phyloP scores from a whole-genome alignment of 2,329 filamentous ascomycete species.

The Eutypella sp. region DNA sequence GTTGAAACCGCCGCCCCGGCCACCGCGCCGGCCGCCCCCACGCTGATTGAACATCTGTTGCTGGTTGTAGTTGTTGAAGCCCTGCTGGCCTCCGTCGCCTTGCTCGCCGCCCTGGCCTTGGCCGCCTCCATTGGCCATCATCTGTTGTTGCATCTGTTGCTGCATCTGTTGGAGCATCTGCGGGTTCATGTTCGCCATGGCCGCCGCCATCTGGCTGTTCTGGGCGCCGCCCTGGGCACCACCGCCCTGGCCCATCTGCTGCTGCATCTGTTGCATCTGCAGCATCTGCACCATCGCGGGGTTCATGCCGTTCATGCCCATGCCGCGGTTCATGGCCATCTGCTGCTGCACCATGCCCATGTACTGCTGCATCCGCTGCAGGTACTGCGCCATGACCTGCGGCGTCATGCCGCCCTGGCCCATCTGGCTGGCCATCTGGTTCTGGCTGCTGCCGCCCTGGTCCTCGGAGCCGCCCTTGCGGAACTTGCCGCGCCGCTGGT shows the following conservation, averaged over 20 bases:
- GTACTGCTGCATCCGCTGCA: slow-evolving; percentile 97
- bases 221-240: slow-evolving; percentile 28
- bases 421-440: slow-evolving; percentile 26
- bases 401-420: slow-evolving; percentile 67
- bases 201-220: slow-evolving; percentile 35
- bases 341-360: slow-evolving; percentile 93
- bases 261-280: slow-evolving; percentile 70
- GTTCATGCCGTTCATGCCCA: slow-evolving; percentile 60
- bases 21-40: slow-evolving; percentile 23
- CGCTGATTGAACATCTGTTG: slow-evolving; percentile 24
- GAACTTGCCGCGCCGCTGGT: slow-evolving; percentile 57
- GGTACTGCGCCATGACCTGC: slow-evolving; percentile 97
- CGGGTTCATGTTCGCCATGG: slow-evolving; percentile 38
- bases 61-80: slow-evolving; percentile 21
- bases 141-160: slow-evolving; percentile 38
- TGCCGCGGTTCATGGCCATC: slow-evolving; percentile 76
- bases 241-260: slow-evolving; percentile 36
- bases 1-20: slow-evolving; percentile 32
- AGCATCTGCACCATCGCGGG: slow-evolving; percentile 73
- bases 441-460: slow-evolving; percentile 18
- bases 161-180: slow-evolving; percentile 59
- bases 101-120: slow-evolving; percentile 34
- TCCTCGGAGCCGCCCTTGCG: slow-evolving; percentile 48
- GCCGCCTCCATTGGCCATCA: slow-evolving; percentile 24
- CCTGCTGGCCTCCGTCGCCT: slow-evolving; percentile 21